A percentile compares a stretch with the other conserved stretches of the same genome.
phyloP scores from a whole-genome alignment of 1,139 yeast species.

The Kodamaea derodonti region DNA sequence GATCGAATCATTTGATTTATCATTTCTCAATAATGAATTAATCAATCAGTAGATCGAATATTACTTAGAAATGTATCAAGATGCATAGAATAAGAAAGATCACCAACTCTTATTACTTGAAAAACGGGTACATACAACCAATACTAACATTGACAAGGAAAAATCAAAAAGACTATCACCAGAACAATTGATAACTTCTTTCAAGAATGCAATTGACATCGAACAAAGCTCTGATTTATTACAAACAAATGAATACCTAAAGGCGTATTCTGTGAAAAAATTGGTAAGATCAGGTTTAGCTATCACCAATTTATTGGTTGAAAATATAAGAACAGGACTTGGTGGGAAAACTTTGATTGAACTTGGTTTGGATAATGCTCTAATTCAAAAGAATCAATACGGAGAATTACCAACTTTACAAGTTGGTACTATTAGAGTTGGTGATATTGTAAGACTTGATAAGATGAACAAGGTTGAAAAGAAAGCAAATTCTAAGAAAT shows the following conservation, averaged over 20 bases:
- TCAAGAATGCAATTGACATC: constrained; percentile 48
- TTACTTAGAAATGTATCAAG: constrained; percentile 16
- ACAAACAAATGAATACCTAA: constrained; percentile 47
- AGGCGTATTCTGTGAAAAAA: constrained; percentile 56
- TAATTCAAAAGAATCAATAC: constrained; percentile 23
- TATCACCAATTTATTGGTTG: constrained; percentile 56
- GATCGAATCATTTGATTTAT: neutral
- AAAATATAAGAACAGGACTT: constrained; percentile 66
- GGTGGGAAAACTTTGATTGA: constrained; percentile 77
- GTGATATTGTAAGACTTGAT: constrained; percentile 68
- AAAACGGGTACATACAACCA: constrained; percentile 28
- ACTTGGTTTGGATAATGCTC: constrained; percentile 58
- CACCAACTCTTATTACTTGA: constrained; percentile 20
- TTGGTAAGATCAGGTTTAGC: constrained; percentile 74
- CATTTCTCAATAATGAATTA: neutral
- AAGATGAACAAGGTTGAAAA: constrained; percentile 25
- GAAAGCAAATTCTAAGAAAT: constrained; percentile 16
- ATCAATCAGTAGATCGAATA: constrained; percentile 12
- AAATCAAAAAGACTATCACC: constrained; percentile 3
- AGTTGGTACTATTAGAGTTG: constrained; percentile 61
- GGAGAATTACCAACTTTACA: too few relatives aligned
- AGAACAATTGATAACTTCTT: constrained; percentile 32
- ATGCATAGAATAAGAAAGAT: constrained; percentile 17
- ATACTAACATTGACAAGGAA: constrained; percentile 6
- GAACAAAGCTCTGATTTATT: constrained; percentile 61